Base-by-base conservation (phyloP, 805 yeast species). In the Candida lessepsii region DNA sequence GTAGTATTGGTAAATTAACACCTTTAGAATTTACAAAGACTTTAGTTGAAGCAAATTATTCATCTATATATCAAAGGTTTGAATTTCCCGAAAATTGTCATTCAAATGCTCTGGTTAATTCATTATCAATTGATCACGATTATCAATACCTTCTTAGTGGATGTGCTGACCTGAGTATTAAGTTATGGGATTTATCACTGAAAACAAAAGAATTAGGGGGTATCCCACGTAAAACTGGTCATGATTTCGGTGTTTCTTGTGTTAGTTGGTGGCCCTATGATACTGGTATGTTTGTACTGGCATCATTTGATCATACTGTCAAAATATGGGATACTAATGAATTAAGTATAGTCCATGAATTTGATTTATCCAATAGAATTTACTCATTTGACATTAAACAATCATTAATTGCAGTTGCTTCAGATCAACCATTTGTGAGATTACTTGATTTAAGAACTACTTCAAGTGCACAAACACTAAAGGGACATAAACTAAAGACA, bases 211-310 rank as follows among this genome's bases (percentile, higher is more conserved):
- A 45, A 4, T 24, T 68, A 4, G 73, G 67, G 4, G 54, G 68
- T 4, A 48, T 69, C 3, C 72, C 73, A 0, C 51, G 68, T 16
- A 63, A 58, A 37, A 37, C 68, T 5, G 69, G 58, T 11, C 97
- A 90, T 54, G 57, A 64, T 14, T 87, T 71, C 56, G 96, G 96
- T 0, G 70, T 90, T 0, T 84, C 95, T 0, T 63, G 76, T 11
- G 67, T 86, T 1, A 69, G 73, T 51, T 90, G 97, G 97, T 91
- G 96, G 91, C 89, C 93, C 0, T 65, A 67, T 32, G 97, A 90
- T 59, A 78, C 81, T 24, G 96, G 96, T 1, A 72, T 90, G 81
- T 89, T 88, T 63, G 71, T 88, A 14, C 75, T 88, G 2, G 79
- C 88, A 1, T 86, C 96, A 0, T 87, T 80, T 57, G 97, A 90